Evolutionary conservation across 805 yeast species (phyloP), one percentile per base, ranked within the genome.

Genomic region (Pichia insulana): DNA sequence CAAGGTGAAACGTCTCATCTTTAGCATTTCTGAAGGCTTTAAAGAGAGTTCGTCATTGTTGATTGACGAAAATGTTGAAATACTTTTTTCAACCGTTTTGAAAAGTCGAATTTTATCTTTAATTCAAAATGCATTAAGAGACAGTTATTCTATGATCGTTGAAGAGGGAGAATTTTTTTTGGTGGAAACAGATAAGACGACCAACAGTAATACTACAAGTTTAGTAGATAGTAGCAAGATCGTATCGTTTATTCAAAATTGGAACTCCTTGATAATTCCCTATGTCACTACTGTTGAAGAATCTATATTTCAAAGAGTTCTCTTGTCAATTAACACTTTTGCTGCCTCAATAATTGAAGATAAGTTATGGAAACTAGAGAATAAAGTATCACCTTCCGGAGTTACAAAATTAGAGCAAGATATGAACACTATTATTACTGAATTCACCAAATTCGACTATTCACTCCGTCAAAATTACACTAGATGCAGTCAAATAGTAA

Each of bases 321-420:
- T 73, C 18, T 54, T 67, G 4, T 60, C 71, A 4, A 65, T 79
- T 4, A 80, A 83, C 6, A 62, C 70, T 3, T 65, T 73, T 35
- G 54, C 85, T 20, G 77, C 87, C 2, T 64, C 64, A 17, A 51
- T 73, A 15, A 53, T 87, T 3, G 95, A 86, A 54, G 70, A 74
- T 47, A 79, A 79, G 51, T 65, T 90, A 25, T 75, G 90, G 78
- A 50, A 69, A 3, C 67, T 84, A 36, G 74, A 80, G 37, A 74
- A 76, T 40, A 77, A 75, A 50, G 76, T 87, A 46, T 88, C 85
- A 55, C 94, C 84, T 51, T 62, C 84, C 33, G 97, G 97, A 1
- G 79, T 94, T 0, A 71, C 87, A 16, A 83, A 80, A 49, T 65
- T 92, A 39, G 97, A 92, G 50, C 76, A 84, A 45, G 96, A 89